These are phyloP conservation scores for Hyphodiscus hymeniophilus DNA, from an alignment of 495 filamentous ascomycete species.

Conservation along the genomic window DNA sequence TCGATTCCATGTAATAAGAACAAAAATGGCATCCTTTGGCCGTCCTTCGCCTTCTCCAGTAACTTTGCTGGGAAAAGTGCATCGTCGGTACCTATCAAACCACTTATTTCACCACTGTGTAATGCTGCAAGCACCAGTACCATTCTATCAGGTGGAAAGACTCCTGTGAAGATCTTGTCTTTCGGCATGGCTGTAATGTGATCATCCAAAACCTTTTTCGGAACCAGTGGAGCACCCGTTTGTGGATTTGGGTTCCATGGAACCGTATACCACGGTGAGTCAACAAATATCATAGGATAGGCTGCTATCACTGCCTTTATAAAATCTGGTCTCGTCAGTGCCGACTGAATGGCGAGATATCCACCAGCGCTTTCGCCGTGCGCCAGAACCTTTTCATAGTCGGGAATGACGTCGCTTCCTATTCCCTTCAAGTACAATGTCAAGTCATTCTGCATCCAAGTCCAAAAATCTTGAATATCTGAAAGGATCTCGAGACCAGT, in stretches of 20 bases:
- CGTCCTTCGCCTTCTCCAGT: conserved; percentile 3
- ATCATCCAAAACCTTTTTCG: background rate
- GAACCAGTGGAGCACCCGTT: conserved; percentile 4
- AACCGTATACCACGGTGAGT: conserved; percentile 5
- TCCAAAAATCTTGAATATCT: conserved; percentile 43
- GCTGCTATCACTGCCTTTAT: conserved; percentile 13
- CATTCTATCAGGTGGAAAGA: conserved; percentile 8
- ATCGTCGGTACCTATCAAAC: conserved; percentile 8
- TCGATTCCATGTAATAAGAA: conserved; percentile 12
- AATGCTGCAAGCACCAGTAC: background rate
- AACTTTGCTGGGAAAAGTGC: conserved; percentile 4
- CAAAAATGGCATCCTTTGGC: conserved; percentile 9
- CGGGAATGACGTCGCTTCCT: conserved; percentile 1
- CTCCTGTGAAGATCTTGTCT: conserved; percentile 10
- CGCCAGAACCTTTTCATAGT: conserved; percentile 4
- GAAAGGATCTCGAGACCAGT: conserved; percentile 37
- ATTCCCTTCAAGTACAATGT: background rate
- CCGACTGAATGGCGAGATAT: conserved; percentile 29
- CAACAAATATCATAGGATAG: conserved; percentile 14
- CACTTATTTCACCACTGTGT: conserved; percentile 7
- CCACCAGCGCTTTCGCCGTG: conserved; percentile 26
- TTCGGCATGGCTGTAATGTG: background rate
- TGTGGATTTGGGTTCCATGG: background rate
- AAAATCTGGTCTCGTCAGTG: conserved; percentile 10
- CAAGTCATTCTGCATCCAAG: conserved; percentile 31